Evolutionary conservation across 352 stramenopile species (phyloP), one percentile per base, ranked within the genome.

Genomic region (Pythium dissimile): DNA sequence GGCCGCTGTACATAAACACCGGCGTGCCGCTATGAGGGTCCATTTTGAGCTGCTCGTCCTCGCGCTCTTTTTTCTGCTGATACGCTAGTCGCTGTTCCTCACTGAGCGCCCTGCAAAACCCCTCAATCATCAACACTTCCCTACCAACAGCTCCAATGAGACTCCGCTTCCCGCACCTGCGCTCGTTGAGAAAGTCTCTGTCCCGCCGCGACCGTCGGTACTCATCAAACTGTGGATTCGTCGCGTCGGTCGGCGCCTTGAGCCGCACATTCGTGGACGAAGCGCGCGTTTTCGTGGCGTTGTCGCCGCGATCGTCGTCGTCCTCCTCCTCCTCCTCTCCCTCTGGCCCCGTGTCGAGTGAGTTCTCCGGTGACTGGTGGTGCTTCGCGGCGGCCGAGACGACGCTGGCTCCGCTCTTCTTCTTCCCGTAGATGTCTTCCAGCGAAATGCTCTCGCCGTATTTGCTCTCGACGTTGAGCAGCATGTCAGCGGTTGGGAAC

Each of bases 361-460:
- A n/a, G n/a, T n/a, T n/a, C n/a, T n/a, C n/a, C n/a, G n/a, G n/a
- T n/a, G n/a, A n/a, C n/a, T n/a, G n/a, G n/a, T n/a, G n/a, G n/a
- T n/a, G n/a, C n/a, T n/a, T n/a, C n/a, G n/a, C n/a, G n/a, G n/a
- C n/a, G n/a, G n/a, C n/a, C n/a, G n/a, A n/a, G n/a, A n/a, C n/a
- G n/a, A n/a, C n/a, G n/a, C n/a, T n/a, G n/a, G n/a, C n/a, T n/a
- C n/a, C n/a, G n/a, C n/a, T n/a, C 15, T 43, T 47, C 16, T 53
- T 58, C 37, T 48, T 47, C 10, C 85, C 89, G 49, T 94, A 74
- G 43, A 96, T 94, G 64, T 97, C 90, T 59, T 90, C 76, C 2
- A 94, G 59, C 27, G 80, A 92, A 46, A 97, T 90, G 54, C 83
- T 93, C 65, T 97, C 87, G 48, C 90, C 90, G 54, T 97, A 97